Conservation (phyloP, 805 yeast species). For the Candida michaelii region DNA sequence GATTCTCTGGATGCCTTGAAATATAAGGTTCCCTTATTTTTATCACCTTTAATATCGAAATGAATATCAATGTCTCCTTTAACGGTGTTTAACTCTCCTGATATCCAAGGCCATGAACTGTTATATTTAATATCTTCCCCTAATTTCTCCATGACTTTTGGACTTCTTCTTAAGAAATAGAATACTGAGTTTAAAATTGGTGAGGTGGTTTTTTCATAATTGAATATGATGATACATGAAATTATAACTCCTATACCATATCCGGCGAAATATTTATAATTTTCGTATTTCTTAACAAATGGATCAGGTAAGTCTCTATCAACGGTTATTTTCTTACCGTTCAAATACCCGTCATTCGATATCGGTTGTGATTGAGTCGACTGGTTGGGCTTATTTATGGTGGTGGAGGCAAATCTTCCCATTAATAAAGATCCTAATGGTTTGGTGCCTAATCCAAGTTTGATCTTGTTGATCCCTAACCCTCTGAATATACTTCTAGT, state of each 20-base stretch:
- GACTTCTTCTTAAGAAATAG: constrained; percentile 79
- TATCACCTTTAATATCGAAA: constrained; percentile 70
- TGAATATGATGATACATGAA: constrained; percentile 65
- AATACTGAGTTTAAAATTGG: constrained; percentile 87
- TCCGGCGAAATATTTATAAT: constrained; percentile 51
- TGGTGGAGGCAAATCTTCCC: not conserved
- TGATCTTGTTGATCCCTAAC: not conserved
- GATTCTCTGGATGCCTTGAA: constrained; percentile 72
- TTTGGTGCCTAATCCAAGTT: not conserved
- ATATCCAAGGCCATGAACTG: constrained; percentile 83
- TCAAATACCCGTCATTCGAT: not conserved
- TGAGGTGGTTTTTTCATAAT: constrained; percentile 88
- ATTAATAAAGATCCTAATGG: not conserved
- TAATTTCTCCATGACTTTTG: constrained; percentile 55
- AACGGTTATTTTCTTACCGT: constrained; percentile 36
- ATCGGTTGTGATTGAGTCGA: not conserved
- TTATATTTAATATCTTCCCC: constrained; percentile 78
- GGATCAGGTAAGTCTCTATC: constrained; percentile 86
- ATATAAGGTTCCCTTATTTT: constrained; percentile 51
- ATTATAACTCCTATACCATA: constrained; percentile 40
- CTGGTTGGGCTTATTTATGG: not conserved
- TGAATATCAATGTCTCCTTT: constrained; percentile 74
- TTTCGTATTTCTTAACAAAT: constrained; percentile 50
- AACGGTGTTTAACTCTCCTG: constrained; percentile 81
- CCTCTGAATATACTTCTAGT: not conserved